Conservation (phyloP, 257 asterid genomes). For the Nicotiana undulata region DNA sequence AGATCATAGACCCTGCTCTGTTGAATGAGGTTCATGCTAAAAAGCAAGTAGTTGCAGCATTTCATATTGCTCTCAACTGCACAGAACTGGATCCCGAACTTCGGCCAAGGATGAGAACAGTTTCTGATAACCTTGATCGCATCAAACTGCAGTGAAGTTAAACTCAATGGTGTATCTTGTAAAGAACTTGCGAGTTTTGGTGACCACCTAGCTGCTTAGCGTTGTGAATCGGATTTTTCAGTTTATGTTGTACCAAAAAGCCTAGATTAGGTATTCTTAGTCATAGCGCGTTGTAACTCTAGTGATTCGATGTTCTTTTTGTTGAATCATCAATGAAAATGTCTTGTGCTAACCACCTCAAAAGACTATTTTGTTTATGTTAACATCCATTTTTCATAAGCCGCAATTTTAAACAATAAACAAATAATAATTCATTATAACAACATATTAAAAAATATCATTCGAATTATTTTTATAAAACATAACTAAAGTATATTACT, state of each 20-base stretch:
- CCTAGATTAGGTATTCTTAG: not conserved
- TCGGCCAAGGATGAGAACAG: conserved; percentile 84
- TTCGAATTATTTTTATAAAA: too few relatives aligned
- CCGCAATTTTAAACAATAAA: too few relatives aligned
- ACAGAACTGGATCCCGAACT: conserved; percentile 75
- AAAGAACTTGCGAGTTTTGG: conserved; percentile 5
- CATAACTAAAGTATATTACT: too few relatives aligned
- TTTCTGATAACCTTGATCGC: conserved; percentile 71
- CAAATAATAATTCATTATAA: too few relatives aligned
- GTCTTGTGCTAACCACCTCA: not conserved
- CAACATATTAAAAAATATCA: too few relatives aligned
- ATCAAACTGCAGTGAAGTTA: conserved; percentile 30
- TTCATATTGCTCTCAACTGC: conserved; percentile 73
- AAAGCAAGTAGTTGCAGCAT: conserved; percentile 79
- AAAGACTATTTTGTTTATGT: not conserved
- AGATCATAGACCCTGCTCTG: conserved; percentile 66
- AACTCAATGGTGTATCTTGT: not conserved
- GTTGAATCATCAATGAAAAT: not conserved
- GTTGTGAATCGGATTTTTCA: not conserved
- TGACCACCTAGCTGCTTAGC: not conserved
- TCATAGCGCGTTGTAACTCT: not conserved
- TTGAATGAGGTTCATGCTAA: conserved; percentile 79
- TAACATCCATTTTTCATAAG: too few relatives aligned
- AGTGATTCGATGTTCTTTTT: not conserved
- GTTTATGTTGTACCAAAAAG: not conserved